Base-by-base conservation (phyloP, 352 stramenopile genomes). In the Globisporangium echinulatum region DNA sequence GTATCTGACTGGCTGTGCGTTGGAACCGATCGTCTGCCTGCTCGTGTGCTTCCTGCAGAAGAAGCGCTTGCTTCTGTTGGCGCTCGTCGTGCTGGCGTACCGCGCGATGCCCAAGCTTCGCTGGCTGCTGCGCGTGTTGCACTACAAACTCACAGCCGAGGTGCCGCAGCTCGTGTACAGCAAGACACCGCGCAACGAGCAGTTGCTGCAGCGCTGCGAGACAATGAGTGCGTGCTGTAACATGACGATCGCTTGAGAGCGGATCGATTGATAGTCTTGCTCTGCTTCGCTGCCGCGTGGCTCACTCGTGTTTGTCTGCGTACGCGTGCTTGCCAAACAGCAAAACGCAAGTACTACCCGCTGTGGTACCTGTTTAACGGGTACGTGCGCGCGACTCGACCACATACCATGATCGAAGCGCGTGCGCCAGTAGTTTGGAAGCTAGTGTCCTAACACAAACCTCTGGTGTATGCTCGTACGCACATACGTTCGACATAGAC, bases 341-440 rank as follows among this genome's bases (percentile, higher is more conserved):
- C 78, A 11, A 72, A 67, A 53, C 57, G 68, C 19, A 77, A 74
- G 56, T 90, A 88, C 58, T 77, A 79, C 57, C 69, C 81, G 33
- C 70, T 76, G 14, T 81, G 66, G 75, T 66, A 77, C 39, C 59
- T 88, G 36, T 80, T 81, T 56, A 88, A 81, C 59, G 78, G 78
- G 69, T 75, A 39, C 25, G 37, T 55, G 5, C 36, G 38, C 38
- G 17, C 5, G 7, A n/a, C 37, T 11, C n/a, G 13, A 46, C 25
- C 25, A 33, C 25, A 33, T 33, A 33, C 25, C 25, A 3, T 33
- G 25, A 33, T 33, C 25, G 25, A 33, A 3, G 25, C 25, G 25
- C 25, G 25, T 33, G 25, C 25, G 25, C 25, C 25, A 33, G 25
- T 1, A 33, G 25, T 33, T 33, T 33, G 25, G 25, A 33, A 33